Base-by-base conservation (phyloP, 306 rosid species). In the Vicia villosa region DNA sequence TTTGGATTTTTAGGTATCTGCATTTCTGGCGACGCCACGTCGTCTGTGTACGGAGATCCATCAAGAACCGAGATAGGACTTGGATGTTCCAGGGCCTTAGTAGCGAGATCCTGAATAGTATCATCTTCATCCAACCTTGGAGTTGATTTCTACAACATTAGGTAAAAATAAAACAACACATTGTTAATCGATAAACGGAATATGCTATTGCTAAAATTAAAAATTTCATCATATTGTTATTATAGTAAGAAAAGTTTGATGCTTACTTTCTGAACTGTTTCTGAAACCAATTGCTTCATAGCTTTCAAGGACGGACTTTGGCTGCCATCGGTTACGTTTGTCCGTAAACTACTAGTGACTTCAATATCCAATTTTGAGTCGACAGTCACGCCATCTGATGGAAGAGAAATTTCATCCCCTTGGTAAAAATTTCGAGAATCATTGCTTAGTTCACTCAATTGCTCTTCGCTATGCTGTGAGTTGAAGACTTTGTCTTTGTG, bases 51-150 rank as follows among this genome's bases (percentile, higher is more conserved):
- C 49, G 79, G 81, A 2, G 85, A 80, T 68, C 54, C 76, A 77
- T 92, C 96, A 19, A 92, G 98, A 52, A 92, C 93, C 2, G 98
- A 89, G 55, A 85, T 80, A 20, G 96, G 96, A 76, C 98, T 90
- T 2, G 93, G 88, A 79, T 90, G 91, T 69, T 89, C 96, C 0
- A 79, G 88, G 10, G 77, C 76, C 69, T 58, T 55, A 7, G 80
- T 66, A 66, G 85, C 85, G 30, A 88, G 86, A 62, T 88, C 97
- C 10, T 82, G 77, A 47, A 63, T 55, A 52, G 77, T 63, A 52
- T 76, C 91, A 26, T 77, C 85, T 69, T 85, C 90, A 52, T 84
- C 82, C 62, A 80, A 74, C 66, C 81, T 84, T 3, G 80, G 64
- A 60, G 69, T 75, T 76, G 83, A 61, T 68, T 77, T 80, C 98